Conservation (phyloP, 352 stramenopile species). For the Phytophthora macrochlamydospora region DNA sequence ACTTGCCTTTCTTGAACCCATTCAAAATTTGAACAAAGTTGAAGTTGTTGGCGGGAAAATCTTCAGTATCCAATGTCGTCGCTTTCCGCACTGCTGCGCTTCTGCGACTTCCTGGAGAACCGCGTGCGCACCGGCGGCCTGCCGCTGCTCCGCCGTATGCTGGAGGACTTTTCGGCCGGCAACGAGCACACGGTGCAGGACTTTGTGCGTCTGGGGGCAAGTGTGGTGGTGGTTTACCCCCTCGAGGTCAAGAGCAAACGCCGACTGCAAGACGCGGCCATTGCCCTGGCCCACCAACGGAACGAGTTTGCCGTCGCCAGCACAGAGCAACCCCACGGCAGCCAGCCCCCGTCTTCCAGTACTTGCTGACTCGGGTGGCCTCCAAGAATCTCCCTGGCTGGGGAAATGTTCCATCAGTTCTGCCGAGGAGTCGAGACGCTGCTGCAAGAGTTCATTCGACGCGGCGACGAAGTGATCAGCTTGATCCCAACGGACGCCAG, state of each 20-base stretch:
- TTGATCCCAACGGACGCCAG: slow-evolving; percentile 11
- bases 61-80: slow-evolving; percentile 7
- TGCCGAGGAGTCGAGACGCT: slow-evolving; percentile 14
- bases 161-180: slow-evolving; percentile 30
- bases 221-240: slow-evolving; percentile 36
- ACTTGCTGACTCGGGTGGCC: slow-evolving; percentile 13
- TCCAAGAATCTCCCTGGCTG: slow-evolving; percentile 28
- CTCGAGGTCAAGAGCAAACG: slow-evolving; percentile 13
- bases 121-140: slow-evolving; percentile 34
- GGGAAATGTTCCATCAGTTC: slow-evolving; percentile 26
- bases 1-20: too few relatives aligned
- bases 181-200: slow-evolving; percentile 38
- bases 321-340: not conserved
- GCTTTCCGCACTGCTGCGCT: slow-evolving; percentile 17
- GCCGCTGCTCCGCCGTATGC: slow-evolving; percentile 31
- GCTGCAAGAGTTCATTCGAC: slow-evolving; percentile 16
- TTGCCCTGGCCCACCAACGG: slow-evolving; percentile 2
- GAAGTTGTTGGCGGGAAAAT: not conserved
- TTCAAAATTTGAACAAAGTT: too few relatives aligned
- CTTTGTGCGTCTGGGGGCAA: slow-evolving; percentile 40
- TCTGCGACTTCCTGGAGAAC: slow-evolving; percentile 45
- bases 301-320: not conserved
- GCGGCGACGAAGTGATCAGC: slow-evolving; percentile 22
- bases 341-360: slow-evolving; percentile 12
- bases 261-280: slow-evolving; percentile 2